Evolutionary conservation across 257 asterid genomes (phyloP), one percentile per base, ranked within the genome.

Genomic region (Forsythia viridissima): DNA sequence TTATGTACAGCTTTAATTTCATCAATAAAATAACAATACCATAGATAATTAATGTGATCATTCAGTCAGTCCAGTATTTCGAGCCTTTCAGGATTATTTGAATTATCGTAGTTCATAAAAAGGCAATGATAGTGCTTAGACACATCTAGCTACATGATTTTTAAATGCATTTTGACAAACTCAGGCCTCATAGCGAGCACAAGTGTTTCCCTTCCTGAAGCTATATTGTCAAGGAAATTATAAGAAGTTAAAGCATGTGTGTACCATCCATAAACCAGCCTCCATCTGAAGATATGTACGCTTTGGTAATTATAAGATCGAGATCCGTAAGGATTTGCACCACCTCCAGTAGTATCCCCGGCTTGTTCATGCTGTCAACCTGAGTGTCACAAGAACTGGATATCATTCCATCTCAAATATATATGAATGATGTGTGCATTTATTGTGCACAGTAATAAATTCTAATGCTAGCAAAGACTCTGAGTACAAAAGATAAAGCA

Each of bases 241-340:
- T 42, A 48, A 69, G 75, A 75, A 76, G 20, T 43, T 8, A 59
- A 59, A 77, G 66, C 65, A 57, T 67, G 71, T 18, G 75, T 87
- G 20, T 86, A 96, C 99, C 99, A 77, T 96, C 98, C 99, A 96
- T 96, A 92, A 96, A 96, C 99, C 99, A 96, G 40, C 97, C 94
- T 15, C 99, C 99, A 74, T 96, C 99, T 43, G 99, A 96, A 80
- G 97, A 96, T 78, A 96, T 86, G 85, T 96, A 96, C 37, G 99
- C 99, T 87, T 96, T 96, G 80, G 97, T 93, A 73, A 96, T 93
- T 72, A 90, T 83, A 72, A 96, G 97, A 85, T 96, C 97, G 30
- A 96, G 91, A 75, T 96, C 99, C 0, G 97, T 86, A n/a, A 96
- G 93, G 79, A 96, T 88, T 87, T 96, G 98, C 76, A 96, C 99